Conservation (phyloP, 169 alveolate genomes). For the Haemoproteus tartakovskyi region DNA sequence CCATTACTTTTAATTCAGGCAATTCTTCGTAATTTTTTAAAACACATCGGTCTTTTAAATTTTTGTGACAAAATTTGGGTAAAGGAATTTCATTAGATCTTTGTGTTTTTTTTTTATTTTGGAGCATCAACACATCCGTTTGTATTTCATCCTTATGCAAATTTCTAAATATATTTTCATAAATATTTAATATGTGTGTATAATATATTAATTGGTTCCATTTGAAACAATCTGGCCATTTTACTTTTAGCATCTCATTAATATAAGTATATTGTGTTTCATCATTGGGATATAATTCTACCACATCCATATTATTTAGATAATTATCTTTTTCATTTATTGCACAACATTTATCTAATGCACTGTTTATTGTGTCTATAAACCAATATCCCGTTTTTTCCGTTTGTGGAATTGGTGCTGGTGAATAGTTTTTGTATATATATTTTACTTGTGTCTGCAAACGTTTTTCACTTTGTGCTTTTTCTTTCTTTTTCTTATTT, state of each 20-base stretch:
- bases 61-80: conserved; percentile 24
- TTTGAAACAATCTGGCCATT: conserved; percentile 31
- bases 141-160: conserved; percentile 14
- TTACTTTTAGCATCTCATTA: conserved; percentile 1
- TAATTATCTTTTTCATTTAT: neutral
- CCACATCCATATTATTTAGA: neutral
- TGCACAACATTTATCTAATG: conserved; percentile 23
- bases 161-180: conserved; percentile 11
- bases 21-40: conserved; percentile 13
- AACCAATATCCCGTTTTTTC: conserved; percentile 34
- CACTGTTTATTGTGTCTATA: conserved; percentile 12
- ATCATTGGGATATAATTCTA: neutral
- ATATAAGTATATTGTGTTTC: neutral
- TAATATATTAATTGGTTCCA: conserved; percentile 4
- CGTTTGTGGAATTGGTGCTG: neutral
- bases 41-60: conserved; percentile 22
- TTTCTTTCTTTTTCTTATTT: neutral
- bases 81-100: neutral
- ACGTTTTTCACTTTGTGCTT: neutral
- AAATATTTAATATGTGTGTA: conserved; percentile 28
- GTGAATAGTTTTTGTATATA: neutral
- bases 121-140: neutral
- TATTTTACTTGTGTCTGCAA: neutral
- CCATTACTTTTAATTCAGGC: neutral
- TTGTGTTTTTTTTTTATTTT: conserved; percentile 1